Conservation (phyloP, 495 filamentous ascomycete species). For the Penicillium silybi region DNA sequence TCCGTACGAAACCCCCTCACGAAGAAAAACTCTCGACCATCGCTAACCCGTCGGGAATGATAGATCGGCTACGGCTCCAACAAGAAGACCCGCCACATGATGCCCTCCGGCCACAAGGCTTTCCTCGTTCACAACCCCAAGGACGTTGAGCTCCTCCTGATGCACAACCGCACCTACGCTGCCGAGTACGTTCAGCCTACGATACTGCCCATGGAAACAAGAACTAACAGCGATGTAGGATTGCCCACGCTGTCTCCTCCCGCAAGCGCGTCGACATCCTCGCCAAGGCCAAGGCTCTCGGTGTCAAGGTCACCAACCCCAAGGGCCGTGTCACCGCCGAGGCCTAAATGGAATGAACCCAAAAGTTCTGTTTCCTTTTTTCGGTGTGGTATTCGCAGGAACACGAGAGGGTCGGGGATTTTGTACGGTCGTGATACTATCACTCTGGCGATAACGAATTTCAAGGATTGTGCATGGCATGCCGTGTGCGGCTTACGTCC, state of each 20-base stretch:
- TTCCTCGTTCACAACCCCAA: constrained; percentile 96
- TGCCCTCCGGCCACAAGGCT: constrained; percentile 98
- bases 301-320: constrained; percentile 97
- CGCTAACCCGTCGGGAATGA: background rate
- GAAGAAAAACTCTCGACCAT: background rate
- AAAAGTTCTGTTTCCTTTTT: constrained; percentile 32
- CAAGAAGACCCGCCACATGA: constrained; percentile 98
- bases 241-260: constrained; percentile 93
- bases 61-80: constrained; percentile 98
- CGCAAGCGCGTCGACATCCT: constrained; percentile 98
- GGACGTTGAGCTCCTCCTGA: constrained; percentile 95
- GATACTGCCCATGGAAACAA: background rate
- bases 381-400: constrained; percentile 21
- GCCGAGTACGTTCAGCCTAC: constrained; percentile 72
- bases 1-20: constrained; percentile 64
- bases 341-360: constrained; percentile 61
- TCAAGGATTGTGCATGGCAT: constrained; percentile 34
- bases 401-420: constrained; percentile 27
- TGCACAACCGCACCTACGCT: constrained; percentile 99
- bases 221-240: constrained; percentile 51
- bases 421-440: constrained; percentile 30
- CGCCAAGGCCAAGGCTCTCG: constrained; percentile 90
- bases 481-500: constrained; percentile 28
- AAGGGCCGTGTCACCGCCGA: constrained; percentile 98
- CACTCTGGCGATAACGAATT: constrained; percentile 35